Evolutionary conservation across 441 rosid genomes (phyloP).

Genomic region (Geranium incanum): DNA sequence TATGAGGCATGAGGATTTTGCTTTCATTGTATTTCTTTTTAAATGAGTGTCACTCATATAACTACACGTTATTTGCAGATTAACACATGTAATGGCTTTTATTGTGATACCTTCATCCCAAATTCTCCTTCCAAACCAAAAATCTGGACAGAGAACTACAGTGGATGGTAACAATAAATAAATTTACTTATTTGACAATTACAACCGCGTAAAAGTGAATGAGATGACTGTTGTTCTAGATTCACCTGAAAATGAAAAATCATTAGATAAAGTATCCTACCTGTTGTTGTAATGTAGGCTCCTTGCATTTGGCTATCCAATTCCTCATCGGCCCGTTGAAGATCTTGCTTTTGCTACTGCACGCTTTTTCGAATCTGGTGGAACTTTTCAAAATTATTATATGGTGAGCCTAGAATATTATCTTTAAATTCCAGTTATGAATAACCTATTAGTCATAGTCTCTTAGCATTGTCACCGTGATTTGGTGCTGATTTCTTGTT

Average conservation of each 20-base stretch:
- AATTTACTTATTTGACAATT: slow-evolving; percentile 1
- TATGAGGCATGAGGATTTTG: neutral
- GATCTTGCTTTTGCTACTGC: slow-evolving; percentile 68
- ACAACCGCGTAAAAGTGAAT: neutral
- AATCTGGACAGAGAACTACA: slow-evolving; percentile 69
- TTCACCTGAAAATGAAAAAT: slow-evolving; percentile 1
- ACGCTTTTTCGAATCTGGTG: slow-evolving; percentile 59
- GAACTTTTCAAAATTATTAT: slow-evolving; percentile 63
- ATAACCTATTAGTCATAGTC: neutral
- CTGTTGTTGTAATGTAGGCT: slow-evolving; percentile 43
- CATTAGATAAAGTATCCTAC: neutral
- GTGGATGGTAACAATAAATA: slow-evolving; percentile 44
- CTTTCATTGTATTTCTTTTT: neutral
- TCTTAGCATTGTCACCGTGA: neutral
- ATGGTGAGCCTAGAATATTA: slow-evolving; percentile 35
- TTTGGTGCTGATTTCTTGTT: slow-evolving; percentile 18
- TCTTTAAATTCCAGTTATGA: neutral
- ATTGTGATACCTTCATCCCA: slow-evolving; percentile 53
- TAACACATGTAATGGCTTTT: slow-evolving; percentile 68
- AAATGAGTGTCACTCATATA: slow-evolving; percentile 1
- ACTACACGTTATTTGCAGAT: slow-evolving; percentile 34
- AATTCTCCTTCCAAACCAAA: slow-evolving; percentile 58
- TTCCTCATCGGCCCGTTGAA: slow-evolving; percentile 62
- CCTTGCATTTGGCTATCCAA: slow-evolving; percentile 54
- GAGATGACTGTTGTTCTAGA: neutral